phyloP scores from a whole-genome alignment of 129 eudicot genomes.

The Cynara cardunculus region DNA sequence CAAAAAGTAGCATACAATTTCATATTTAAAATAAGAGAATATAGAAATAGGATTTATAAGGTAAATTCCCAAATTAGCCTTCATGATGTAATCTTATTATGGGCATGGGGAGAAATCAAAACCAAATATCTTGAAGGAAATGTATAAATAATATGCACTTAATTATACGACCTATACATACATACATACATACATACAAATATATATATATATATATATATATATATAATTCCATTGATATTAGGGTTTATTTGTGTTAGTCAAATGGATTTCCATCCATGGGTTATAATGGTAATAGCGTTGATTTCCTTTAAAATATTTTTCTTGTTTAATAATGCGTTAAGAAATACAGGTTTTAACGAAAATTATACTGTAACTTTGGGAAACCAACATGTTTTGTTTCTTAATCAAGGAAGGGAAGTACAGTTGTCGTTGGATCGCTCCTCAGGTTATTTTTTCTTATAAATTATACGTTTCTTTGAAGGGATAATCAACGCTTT shows the following conservation, averaged over 20 bases:
- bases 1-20: background rate
- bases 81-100: background rate
- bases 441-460: conserved; percentile 18
- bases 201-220: background rate
- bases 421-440: conserved; percentile 24
- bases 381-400: conserved; percentile 26
- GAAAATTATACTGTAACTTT: conserved; percentile 23
- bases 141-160: background rate
- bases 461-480: background rate
- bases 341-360: conserved; percentile 8
- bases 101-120: background rate
- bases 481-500: background rate
- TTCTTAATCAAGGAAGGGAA: conserved; percentile 17
- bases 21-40: too few species aligned
- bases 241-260: background rate
- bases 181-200: too few species aligned
- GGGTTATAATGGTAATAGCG: background rate
- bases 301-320: conserved; percentile 8
- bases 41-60: too few species aligned
- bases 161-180: background rate
- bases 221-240: background rate
- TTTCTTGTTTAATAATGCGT: conserved; percentile 5
- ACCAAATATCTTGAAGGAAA: background rate
- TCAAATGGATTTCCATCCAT: conserved; percentile 22
- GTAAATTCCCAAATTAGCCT: background rate